These are phyloP conservation scores for Blastobotrys aristatus DNA, from an alignment of 1,139 yeast genomes.

Conservation along the genomic window DNA sequence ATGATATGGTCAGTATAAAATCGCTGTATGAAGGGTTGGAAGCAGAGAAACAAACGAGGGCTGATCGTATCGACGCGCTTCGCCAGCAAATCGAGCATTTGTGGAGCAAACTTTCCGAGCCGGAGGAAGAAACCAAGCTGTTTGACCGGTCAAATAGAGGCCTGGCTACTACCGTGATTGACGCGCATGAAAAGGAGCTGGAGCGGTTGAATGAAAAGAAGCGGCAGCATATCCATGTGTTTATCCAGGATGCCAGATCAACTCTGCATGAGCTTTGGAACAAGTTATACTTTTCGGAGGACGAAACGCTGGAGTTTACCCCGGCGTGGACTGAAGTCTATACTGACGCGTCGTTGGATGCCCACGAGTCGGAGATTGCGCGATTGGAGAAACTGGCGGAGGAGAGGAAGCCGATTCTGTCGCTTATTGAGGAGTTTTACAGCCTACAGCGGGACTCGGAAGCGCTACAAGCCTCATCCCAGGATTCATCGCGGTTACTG, in stretches of 20 bases:
- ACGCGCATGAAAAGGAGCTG: slow-evolving; percentile 48
- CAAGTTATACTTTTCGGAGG: slow-evolving; percentile 51
- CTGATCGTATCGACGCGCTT: slow-evolving; percentile 11
- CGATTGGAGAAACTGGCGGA: slow-evolving; percentile 47
- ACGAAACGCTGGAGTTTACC: slow-evolving; percentile 38
- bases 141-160: slow-evolving; percentile 34
- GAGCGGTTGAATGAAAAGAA: slow-evolving; percentile 56
- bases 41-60: slow-evolving; percentile 25
- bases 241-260: slow-evolving; percentile 56
- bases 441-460: slow-evolving; percentile 56
- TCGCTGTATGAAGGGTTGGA: slow-evolving; percentile 31
- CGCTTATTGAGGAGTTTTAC: slow-evolving; percentile 49
- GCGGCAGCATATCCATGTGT: slow-evolving; percentile 57
- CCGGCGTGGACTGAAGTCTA: slow-evolving; percentile 39
- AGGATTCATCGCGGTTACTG: slow-evolving; percentile 73
- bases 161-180: slow-evolving; percentile 30
- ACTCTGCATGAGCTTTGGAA: slow-evolving; percentile 62
- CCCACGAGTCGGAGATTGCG: slow-evolving; percentile 61
- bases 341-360: slow-evolving; percentile 49
- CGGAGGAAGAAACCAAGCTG: slow-evolving; percentile 15
- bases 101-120: slow-evolving; percentile 30
- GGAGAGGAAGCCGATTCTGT: slow-evolving; percentile 52
- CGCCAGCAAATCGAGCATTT: slow-evolving; percentile 22
- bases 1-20: slow-evolving; percentile 27
- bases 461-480: slow-evolving; percentile 62